These are phyloP conservation scores for Phytophthora melonis DNA, from an alignment of 352 stramenopile genomes.

Conservation along the genomic window DNA sequence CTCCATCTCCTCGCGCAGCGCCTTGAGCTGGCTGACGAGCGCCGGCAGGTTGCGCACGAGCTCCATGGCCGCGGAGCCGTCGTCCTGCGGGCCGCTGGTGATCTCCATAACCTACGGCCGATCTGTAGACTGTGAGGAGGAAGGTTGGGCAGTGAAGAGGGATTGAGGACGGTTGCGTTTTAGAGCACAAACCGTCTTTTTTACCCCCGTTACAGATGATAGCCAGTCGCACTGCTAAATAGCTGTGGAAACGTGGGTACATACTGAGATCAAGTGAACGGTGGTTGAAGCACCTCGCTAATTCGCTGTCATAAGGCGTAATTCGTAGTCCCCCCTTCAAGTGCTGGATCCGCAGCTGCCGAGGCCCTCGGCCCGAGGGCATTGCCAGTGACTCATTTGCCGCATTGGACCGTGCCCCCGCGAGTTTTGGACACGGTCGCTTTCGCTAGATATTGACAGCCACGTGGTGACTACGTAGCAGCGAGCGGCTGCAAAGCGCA, in stretches of 20 bases:
- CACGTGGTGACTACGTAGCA: background rate
- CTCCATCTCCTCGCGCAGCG: constrained; percentile 73
- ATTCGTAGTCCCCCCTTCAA: constrained; percentile 26
- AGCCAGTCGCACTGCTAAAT: constrained; percentile 7
- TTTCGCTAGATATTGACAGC: background rate
- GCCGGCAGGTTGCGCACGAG: constrained; percentile 69
- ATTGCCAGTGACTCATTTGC: background rate
- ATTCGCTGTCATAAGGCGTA: constrained; percentile 1
- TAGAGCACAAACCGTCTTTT: too few relatives aligned
- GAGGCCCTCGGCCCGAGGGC: too few relatives aligned
- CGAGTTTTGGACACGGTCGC: background rate
- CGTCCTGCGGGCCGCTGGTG: constrained; percentile 10
- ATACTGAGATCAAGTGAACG: constrained; percentile 3
- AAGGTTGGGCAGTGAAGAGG: constrained; percentile 10
- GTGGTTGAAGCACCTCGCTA: background rate
- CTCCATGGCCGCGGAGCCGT: constrained; percentile 37
- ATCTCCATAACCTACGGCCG: too few relatives aligned
- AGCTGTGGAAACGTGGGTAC: background rate
- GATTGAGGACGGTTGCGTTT: background rate
- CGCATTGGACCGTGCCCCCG: background rate
- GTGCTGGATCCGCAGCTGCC: background rate
- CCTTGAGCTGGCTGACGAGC: constrained; percentile 69
- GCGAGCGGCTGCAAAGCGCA: background rate
- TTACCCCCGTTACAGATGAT: constrained; percentile 9
- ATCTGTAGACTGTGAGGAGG: background rate